phyloP scores from a whole-genome alignment of 106 monocot species.

The Amphibolis antarctica region DNA sequence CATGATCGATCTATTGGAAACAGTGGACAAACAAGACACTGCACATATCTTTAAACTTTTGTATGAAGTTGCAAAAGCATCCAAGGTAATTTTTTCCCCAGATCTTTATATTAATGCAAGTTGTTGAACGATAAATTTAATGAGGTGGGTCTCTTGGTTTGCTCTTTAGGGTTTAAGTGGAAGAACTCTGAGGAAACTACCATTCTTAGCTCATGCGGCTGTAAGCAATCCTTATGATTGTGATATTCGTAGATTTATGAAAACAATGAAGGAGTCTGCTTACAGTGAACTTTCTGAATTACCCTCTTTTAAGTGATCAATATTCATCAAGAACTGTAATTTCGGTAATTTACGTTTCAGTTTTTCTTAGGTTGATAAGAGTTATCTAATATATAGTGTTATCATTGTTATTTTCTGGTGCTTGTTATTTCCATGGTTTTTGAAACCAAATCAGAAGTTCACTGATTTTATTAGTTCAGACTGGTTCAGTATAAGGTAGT shows the following conservation, averaged over 20 bases:
- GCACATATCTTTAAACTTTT: slow-evolving; percentile 32
- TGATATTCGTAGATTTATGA: slow-evolving; percentile 41
- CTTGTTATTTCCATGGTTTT: no score
- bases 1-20: slow-evolving; percentile 25
- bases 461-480: no score
- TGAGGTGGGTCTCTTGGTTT: background rate
- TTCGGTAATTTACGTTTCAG: background rate
- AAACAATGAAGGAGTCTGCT: slow-evolving; percentile 60
- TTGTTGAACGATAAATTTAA: background rate
- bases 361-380: no score
- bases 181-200: slow-evolving; percentile 77
- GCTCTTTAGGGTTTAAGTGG: slow-evolving; percentile 72
- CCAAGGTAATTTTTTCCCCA: slow-evolving; percentile 23
- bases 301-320: slow-evolving; percentile 13
- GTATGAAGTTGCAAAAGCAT: slow-evolving; percentile 73
- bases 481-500: no score
- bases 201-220: slow-evolving; percentile 84
- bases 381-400: no score
- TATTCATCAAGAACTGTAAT: background rate
- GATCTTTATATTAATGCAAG: background rate
- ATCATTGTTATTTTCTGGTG: no score
- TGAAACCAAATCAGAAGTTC: no score
- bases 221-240: slow-evolving; percentile 42
- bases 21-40: slow-evolving; percentile 14
- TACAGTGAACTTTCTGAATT: slow-evolving; percentile 56